Base-by-base conservation (phyloP, 805 yeast species). In the Wickerhamiella lipophila region DNA sequence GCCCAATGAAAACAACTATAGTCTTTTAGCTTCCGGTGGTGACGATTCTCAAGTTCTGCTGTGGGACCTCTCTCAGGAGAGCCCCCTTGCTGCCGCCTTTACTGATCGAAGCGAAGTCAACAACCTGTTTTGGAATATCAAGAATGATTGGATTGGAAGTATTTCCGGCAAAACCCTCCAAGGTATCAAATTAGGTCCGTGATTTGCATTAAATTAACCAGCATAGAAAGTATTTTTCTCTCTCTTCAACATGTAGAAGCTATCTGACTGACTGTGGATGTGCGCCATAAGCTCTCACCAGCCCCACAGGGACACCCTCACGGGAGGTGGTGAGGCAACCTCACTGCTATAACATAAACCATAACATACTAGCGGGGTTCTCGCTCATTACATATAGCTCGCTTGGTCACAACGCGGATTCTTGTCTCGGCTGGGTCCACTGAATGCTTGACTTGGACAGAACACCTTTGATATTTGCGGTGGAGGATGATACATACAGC, bases 101-200 rank as follows among this genome's bases (percentile, higher is more conserved):
- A 71, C 73, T 35, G 88, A 79, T 51, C 71, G 74, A 3, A 63
- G 75, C 54, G 96, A 88, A 63, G 74, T 87, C 18, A 88, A 87
- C 64, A 77, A 79, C 58, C 78, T 81, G 12, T 69, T 80, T 41
- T 86, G 95, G 94, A 71, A 72, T 47, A 72, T 74, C 6, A 63
- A 66, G 19, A 95, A 89, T 12, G 80, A 79, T 54, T 86, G 94
- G 94, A 70, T 85, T 54, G 95, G 94, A 3, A 76, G 77, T 7
- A 77, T 79, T 21, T 68, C 76, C 50, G 89, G 88, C 2, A 75
- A 76, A 52, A 77, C 80, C 2, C 73, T 81, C 55, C 88, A 82
- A 59, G 81, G 78, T 0, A 76, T 81, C 7, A 40, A 54, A 12
- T 47, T 56, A 40, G 21, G 27, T 5, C 41, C 30, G 13, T 41